A percentile compares a stretch with the other conserved stretches of the same genome.
These are phyloP conservation scores for Penicillium daleae DNA, from an alignment of 495 filamentous ascomycete genomes.

Conservation along the genomic window DNA sequence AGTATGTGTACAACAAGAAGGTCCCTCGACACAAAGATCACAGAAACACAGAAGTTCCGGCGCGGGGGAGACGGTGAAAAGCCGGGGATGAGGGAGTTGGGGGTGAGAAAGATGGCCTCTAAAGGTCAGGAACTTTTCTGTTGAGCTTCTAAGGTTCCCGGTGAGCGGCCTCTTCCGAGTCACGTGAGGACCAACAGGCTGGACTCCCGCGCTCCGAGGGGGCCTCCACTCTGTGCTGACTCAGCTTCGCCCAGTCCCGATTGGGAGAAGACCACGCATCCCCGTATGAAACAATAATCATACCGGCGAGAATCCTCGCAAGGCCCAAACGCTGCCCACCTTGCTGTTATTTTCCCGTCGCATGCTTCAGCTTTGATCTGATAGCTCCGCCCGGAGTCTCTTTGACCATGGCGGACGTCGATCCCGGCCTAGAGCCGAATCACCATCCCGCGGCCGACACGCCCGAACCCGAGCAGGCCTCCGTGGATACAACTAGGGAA, in stretches of 20 bases:
- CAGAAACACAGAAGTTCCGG: slow-evolving; percentile 24
- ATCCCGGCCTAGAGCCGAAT: slow-evolving; percentile 43
- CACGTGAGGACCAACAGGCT: slow-evolving; percentile 26
- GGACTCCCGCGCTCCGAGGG: neutral
- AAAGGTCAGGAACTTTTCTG: slow-evolving; percentile 48
- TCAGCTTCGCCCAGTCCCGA: slow-evolving; percentile 29
- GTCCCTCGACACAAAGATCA: slow-evolving; percentile 34
- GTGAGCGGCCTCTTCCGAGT: slow-evolving; percentile 31
- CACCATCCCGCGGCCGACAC: slow-evolving; percentile 28
- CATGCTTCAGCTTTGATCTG: slow-evolving; percentile 38
- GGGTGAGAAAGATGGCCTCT: slow-evolving; percentile 35
- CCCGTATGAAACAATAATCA: slow-evolving; percentile 16
- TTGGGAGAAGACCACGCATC: slow-evolving; percentile 35
- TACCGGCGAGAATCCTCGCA: slow-evolving; percentile 6
- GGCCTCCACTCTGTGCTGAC: slow-evolving; percentile 14
- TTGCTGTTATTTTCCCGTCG: slow-evolving; percentile 20
- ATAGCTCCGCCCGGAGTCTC: slow-evolving; percentile 43
- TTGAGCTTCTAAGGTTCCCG: slow-evolving; percentile 42
- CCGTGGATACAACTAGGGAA: slow-evolving; percentile 33
- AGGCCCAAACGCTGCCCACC: slow-evolving; percentile 22
- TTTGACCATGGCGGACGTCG: slow-evolving; percentile 52
- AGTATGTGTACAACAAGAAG: slow-evolving; percentile 30
- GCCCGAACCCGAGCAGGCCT: slow-evolving; percentile 39
- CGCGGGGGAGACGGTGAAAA: slow-evolving; percentile 30
- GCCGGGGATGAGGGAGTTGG: slow-evolving; percentile 37